Conservation (phyloP, 108 stramenopile genomes). For the Skeletonema marinoi region DNA sequence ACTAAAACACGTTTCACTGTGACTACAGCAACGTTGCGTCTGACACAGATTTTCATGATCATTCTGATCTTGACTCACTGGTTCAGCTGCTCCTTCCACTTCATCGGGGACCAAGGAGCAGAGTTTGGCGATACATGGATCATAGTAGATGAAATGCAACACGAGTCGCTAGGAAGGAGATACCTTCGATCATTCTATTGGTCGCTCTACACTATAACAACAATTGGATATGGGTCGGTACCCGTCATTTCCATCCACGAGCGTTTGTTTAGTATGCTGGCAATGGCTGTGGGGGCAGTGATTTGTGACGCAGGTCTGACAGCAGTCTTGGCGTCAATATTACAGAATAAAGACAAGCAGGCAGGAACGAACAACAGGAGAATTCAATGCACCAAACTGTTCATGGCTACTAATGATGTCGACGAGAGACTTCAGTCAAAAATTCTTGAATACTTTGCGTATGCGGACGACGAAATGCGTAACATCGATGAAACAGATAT, state of each 20-base stretch:
- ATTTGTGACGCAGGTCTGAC: conserved; percentile 70
- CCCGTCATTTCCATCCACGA: conserved; percentile 47
- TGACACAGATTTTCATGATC: conserved; percentile 44
- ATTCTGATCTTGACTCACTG: conserved; percentile 52
- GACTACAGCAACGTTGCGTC: conserved; percentile 42
- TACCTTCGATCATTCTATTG: conserved; percentile 57
- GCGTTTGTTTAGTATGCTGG: conserved; percentile 54
- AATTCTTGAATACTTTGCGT: conserved; percentile 47
- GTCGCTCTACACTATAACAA: conserved; percentile 57
- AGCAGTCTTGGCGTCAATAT: conserved; percentile 54
- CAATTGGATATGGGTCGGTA: conserved; percentile 64
- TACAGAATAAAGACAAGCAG: conserved; percentile 56
- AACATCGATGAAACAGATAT: conserved; percentile 49
- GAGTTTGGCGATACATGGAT: conserved; percentile 30
- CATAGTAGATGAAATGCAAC: conserved; percentile 19
- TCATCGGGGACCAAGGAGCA: conserved; percentile 26
- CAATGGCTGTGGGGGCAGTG: conserved; percentile 63
- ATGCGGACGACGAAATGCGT: conserved; percentile 45
- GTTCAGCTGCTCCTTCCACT: conserved; percentile 46
- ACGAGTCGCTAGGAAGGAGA: conserved; percentile 19
- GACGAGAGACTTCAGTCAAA: conserved; percentile 9
- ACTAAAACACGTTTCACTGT: conserved; percentile 36
- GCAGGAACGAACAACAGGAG: conserved; percentile 49
- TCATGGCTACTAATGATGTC: conserved; percentile 37
- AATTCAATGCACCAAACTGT: conserved; percentile 51